Evolutionary conservation across 306 rosid species (phyloP).

Genomic region (Luffa acutangula): DNA sequence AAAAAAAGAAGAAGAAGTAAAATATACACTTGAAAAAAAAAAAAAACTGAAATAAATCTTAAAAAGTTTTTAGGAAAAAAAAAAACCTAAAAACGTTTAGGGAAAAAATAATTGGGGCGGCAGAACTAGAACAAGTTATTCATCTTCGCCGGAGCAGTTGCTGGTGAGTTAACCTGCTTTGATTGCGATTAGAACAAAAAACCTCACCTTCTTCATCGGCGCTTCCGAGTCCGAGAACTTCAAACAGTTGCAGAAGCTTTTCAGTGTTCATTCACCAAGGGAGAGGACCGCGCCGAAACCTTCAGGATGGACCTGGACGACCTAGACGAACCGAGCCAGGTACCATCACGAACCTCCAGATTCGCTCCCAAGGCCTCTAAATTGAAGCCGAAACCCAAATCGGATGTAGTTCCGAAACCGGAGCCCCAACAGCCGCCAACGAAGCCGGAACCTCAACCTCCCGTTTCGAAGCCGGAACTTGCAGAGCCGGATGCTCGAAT

Average conservation of each 20-base stretch:
- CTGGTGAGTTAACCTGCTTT: not conserved
- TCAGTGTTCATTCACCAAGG: slow-evolving; percentile 1
- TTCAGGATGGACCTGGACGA: slow-evolving; percentile 73
- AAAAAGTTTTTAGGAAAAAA: not conserved
- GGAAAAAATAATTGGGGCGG: not conserved
- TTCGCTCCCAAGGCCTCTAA: slow-evolving; percentile 62
- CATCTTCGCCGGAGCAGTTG: not conserved
- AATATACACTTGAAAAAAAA: not conserved
- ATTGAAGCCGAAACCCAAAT: slow-evolving; percentile 35
- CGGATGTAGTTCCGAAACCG: slow-evolving; percentile 1
- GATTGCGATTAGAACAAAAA: not conserved
- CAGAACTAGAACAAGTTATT: not conserved
- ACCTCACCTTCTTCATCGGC: not conserved
- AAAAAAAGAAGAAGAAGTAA: no score
- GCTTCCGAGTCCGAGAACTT: not conserved
- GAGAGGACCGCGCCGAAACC: not conserved
- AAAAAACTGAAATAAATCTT: not conserved
- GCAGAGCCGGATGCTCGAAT: slow-evolving; percentile 3
- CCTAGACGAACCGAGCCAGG: slow-evolving; percentile 33
- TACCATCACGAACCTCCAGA: slow-evolving; percentile 38
- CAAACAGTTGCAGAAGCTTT: not conserved
- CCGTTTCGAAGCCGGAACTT: slow-evolving; percentile 15
- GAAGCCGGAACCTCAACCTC: slow-evolving; percentile 18
- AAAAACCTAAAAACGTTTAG: not conserved
- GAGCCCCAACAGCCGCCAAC: slow-evolving; percentile 12